Percentiles rank a stretch among this genome's conserved stretches.
Evolutionary conservation across 495 filamentous ascomycete genomes (phyloP).

Genomic region (Xylaria acuta): DNA sequence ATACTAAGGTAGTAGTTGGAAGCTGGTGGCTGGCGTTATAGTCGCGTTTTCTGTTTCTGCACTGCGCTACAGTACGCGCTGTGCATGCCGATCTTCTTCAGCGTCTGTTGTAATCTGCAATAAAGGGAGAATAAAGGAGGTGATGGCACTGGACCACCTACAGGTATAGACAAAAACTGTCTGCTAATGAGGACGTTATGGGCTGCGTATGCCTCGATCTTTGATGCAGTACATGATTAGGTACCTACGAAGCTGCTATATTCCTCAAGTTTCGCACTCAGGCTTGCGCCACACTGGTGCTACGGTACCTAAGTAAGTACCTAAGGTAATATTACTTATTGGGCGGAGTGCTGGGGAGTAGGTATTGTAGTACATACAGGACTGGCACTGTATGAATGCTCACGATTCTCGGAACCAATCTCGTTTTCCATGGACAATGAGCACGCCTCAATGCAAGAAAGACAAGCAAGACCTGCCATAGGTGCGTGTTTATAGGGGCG

Average conservation of each 20-base stretch:
- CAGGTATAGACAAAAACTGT: not conserved
- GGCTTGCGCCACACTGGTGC: constrained; percentile 16
- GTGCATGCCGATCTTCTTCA: constrained; percentile 10
- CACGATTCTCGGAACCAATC: constrained; percentile 5
- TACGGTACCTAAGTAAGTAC: not conserved
- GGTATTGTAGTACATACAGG: no score
- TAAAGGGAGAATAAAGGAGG: constrained; percentile 18
- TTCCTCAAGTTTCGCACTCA: constrained; percentile 9
- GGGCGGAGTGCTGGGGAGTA: not conserved
- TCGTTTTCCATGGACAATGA: constrained; percentile 21
- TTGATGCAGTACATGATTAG: not conserved
- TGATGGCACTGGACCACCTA: not conserved
- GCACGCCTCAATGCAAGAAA: not conserved
- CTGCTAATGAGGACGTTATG: not conserved
- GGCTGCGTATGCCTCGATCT: not conserved
- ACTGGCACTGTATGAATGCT: constrained; percentile 10
- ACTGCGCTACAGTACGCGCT: not conserved
- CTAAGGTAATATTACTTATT: not conserved
- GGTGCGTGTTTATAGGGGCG: constrained; percentile 1
- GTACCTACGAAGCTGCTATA: not conserved
- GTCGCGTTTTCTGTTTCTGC: not conserved
- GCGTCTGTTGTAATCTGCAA: not conserved
- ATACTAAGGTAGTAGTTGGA: not conserved
- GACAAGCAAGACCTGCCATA: constrained; percentile 1
- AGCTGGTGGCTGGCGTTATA: constrained; percentile 8